Percentiles rank a stretch among this genome's conserved stretches.
phyloP scores from a whole-genome alignment of 805 yeast species.

The Wickerhamiella nectarea region DNA sequence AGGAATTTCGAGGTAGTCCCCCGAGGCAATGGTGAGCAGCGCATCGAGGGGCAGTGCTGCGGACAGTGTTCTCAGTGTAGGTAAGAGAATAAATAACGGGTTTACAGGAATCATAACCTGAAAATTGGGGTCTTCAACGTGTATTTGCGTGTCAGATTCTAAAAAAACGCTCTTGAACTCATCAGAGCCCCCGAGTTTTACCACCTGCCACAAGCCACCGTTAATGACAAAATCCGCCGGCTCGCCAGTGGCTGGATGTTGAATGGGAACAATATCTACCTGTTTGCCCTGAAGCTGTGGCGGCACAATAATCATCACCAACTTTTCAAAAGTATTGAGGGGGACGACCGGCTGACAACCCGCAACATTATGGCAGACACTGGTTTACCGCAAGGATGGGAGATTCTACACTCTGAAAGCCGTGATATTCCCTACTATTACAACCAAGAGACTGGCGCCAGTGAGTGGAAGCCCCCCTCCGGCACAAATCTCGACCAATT shows the following conservation, averaged over 20 bases:
- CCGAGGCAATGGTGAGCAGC: conserved; percentile 18
- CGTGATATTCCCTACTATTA: conserved; percentile 75
- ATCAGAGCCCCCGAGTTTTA: conserved; percentile 14
- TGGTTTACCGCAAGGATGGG: conserved; percentile 84
- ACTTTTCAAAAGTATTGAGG: background rate
- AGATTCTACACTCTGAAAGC: conserved; percentile 60
- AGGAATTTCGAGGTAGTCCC: conserved; percentile 14
- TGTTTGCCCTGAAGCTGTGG: conserved; percentile 9
- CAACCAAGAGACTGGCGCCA: conserved; percentile 53
- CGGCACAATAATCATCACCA: conserved; percentile 11
- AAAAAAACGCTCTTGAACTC: background rate
- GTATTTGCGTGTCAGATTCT: background rate
- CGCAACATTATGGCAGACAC: conserved; percentile 25
- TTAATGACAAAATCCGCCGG: conserved; percentile 15
- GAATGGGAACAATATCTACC: conserved; percentile 10
- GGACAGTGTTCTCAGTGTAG: conserved; percentile 14
- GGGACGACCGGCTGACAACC: background rate
- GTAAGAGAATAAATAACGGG: conserved; percentile 20
- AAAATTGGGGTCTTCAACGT: conserved; percentile 15
- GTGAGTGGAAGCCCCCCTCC: conserved; percentile 84
- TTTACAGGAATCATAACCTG: conserved; percentile 21
- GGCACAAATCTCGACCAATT: conserved; percentile 58
- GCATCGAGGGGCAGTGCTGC: conserved; percentile 19
- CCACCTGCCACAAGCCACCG: conserved; percentile 17
- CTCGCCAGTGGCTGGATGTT: conserved; percentile 19